Evolutionary conservation across 441 rosid species (phyloP), one percentile per base, ranked within the genome.

Genomic region (Adansonia rubrostipa): DNA sequence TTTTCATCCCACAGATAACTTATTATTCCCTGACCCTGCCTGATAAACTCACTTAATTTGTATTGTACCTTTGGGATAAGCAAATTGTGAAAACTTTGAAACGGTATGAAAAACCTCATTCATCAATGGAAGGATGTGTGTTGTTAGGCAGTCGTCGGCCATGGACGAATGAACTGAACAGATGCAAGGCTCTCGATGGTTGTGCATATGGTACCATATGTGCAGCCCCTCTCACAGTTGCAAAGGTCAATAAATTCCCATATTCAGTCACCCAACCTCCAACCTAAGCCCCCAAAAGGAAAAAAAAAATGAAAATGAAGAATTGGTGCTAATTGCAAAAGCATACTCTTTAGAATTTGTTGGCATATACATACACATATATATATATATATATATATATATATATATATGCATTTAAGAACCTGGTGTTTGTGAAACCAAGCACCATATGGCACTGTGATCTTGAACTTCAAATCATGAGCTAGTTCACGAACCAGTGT

Each of bases 351-450:
- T 19, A 62, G 15, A 62, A 58, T 19, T 14, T 15, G 47, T 2
- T n/a, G 47, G 3, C 48, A 17, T 22, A 36, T 3, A 9, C 3
- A 28, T 24, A n/a, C 28, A 24, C 28, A 24, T 1, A 24, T 1
- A 36, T 3, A 36, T 36, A 36, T 36, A 36, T 36, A 36, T 36
- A 36, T 36, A 36, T 48, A 28, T 36, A 36, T 36, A 36, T 36
- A 36, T 36, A 36, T 36, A 36, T 36, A 36, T 36, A 36, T 48
- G 53, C 53, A 19, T 58, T 7, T 13, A 20, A 42, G 33, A 84
- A 94, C 99, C 97, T 92, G 97, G 45, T 83, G 85, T 83, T 92
- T 90, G 91, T 95, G 94, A 85, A 93, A 91, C 97, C 99, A 95
- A 67, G 86, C 81, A 80, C 88, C 88, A 73, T 95, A 93, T 0